These are phyloP conservation scores for Thraustochytrium sp. DNA, from an alignment of 352 stramenopile species.

Conservation along the genomic window DNA sequence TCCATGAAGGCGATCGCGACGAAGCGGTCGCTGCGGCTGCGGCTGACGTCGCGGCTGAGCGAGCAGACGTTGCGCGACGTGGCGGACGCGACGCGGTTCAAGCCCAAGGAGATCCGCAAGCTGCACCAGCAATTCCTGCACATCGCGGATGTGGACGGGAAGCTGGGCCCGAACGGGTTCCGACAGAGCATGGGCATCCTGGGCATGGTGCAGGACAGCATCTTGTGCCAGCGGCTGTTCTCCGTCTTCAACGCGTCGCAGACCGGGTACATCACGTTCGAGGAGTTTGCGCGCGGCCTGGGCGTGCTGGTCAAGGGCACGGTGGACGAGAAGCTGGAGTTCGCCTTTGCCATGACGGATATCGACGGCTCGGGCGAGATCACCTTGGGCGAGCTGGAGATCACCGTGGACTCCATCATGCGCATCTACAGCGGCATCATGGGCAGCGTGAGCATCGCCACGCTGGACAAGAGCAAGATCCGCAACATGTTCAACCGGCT, in stretches of 20 bases:
- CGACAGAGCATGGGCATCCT: constrained; percentile 39
- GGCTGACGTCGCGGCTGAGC: neutral
- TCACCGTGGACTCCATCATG: constrained; percentile 43
- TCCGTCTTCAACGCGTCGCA: constrained; percentile 41
- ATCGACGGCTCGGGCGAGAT: constrained; percentile 43
- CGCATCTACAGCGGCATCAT: constrained; percentile 42
- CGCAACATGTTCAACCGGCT: constrained; percentile 44
- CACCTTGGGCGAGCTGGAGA: constrained; percentile 36
- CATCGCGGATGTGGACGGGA: constrained; percentile 13
- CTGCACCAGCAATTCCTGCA: constrained; percentile 25
- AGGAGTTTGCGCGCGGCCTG: constrained; percentile 33
- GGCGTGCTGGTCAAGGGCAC: constrained; percentile 41
- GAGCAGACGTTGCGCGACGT: constrained; percentile 7
- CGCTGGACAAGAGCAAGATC: constrained; percentile 39
- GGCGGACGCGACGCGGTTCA: constrained; percentile 32
- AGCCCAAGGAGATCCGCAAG: constrained; percentile 42
- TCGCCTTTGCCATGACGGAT: constrained; percentile 46
- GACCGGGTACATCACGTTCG: constrained; percentile 38
- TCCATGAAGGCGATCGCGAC: neutral
- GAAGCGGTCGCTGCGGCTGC: constrained; percentile 5
- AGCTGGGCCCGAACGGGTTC: constrained; percentile 13
- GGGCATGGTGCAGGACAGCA: constrained; percentile 40
- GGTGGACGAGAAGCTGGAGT: constrained; percentile 41
- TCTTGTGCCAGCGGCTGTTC: constrained; percentile 42
- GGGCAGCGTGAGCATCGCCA: constrained; percentile 39